These are phyloP conservation scores for Trichosporon sp. DNA, from an alignment of 1,284 basidiomycete species.

Conservation along the genomic window DNA sequence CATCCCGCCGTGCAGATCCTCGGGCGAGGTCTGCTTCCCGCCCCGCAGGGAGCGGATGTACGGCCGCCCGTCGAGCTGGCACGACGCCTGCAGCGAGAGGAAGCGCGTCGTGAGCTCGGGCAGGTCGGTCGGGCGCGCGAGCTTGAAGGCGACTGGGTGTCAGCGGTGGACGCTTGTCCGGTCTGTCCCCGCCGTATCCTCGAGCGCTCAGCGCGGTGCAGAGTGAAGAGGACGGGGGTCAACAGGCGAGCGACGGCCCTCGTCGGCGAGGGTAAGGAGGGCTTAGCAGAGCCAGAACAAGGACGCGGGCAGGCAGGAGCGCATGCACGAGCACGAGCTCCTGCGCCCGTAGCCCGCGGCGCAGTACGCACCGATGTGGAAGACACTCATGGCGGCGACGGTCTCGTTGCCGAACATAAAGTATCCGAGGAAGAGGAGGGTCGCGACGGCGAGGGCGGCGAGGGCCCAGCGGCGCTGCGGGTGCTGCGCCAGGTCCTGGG, in stretches of 20 bases:
- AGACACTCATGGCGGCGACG: conserved; percentile 11
- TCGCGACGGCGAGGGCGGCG: neutral
- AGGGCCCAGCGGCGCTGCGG: neutral
- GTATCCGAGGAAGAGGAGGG: conserved; percentile 1
- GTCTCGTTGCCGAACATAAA: neutral
- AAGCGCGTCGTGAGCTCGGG: conserved; percentile 24
- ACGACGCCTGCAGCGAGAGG: conserved; percentile 28
- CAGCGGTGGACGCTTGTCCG: too few relatives aligned
- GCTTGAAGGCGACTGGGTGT: conserved; percentile 41
- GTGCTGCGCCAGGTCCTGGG: neutral
- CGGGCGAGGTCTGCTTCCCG: conserved; percentile 37
- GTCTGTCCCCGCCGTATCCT: too few relatives aligned
- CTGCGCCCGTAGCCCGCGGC: neutral
- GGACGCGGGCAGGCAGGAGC: too few relatives aligned
- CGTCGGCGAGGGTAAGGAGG: too few relatives aligned
- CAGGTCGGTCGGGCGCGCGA: conserved; percentile 17
- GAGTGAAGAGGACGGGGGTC: too few relatives aligned
- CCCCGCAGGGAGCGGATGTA: conserved; percentile 36
- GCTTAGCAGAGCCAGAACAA: too few relatives aligned
- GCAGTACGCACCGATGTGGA: conserved; percentile 25
- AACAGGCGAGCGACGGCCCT: too few relatives aligned
- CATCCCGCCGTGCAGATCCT: conserved; percentile 35
- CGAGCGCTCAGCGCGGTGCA: too few relatives aligned
- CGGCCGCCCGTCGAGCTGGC: conserved; percentile 24
- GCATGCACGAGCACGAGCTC: too few relatives aligned